Percentiles rank a stretch among this genome's conserved stretches.
These are phyloP conservation scores for Candida odintsovae DNA, from an alignment of 805 yeast species.

Conservation along the genomic window DNA sequence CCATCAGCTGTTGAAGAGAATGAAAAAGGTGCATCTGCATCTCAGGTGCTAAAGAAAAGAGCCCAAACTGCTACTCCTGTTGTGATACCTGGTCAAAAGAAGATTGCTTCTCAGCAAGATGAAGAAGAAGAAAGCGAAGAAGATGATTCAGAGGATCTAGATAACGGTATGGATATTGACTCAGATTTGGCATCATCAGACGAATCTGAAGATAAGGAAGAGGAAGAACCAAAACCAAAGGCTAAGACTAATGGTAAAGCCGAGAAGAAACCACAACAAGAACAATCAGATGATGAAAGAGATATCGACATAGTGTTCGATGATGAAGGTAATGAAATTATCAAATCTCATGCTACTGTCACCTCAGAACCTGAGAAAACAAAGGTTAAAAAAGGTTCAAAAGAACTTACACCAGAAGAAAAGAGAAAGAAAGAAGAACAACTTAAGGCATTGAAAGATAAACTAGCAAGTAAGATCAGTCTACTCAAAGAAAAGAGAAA, in stretches of 20 bases:
- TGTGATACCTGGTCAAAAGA: slow-evolving; percentile 31
- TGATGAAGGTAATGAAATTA: slow-evolving; percentile 59
- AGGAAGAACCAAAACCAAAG: slow-evolving; percentile 12
- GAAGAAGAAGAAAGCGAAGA: slow-evolving; percentile 10
- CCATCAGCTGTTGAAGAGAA: slow-evolving; percentile 49
- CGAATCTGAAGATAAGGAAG: slow-evolving; percentile 20
- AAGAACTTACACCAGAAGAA: slow-evolving; percentile 40
- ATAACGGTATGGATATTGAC: slow-evolving; percentile 13
- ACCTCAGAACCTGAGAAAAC: not conserved
- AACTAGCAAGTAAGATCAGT: slow-evolving; percentile 68
- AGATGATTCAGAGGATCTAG: slow-evolving; percentile 14
- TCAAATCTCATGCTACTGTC: slow-evolving; percentile 10
- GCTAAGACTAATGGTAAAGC: slow-evolving; percentile 4
- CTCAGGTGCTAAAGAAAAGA: slow-evolving; percentile 51
- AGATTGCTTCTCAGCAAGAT: slow-evolving; percentile 11
- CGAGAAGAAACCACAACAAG: slow-evolving; percentile 16
- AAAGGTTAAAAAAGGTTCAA: slow-evolving; percentile 20
- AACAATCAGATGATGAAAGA: slow-evolving; percentile 26
- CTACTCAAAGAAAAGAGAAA: slow-evolving; percentile 72
- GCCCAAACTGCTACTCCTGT: slow-evolving; percentile 47
- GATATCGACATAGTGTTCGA: slow-evolving; percentile 49
- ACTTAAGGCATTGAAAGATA: slow-evolving; percentile 66
- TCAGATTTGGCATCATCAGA: slow-evolving; percentile 16
- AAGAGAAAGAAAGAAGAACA: slow-evolving; percentile 45
- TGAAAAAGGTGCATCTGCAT: slow-evolving; percentile 48